Conservation (phyloP, 305 asterid species). For the Rubia balearica region DNA sequence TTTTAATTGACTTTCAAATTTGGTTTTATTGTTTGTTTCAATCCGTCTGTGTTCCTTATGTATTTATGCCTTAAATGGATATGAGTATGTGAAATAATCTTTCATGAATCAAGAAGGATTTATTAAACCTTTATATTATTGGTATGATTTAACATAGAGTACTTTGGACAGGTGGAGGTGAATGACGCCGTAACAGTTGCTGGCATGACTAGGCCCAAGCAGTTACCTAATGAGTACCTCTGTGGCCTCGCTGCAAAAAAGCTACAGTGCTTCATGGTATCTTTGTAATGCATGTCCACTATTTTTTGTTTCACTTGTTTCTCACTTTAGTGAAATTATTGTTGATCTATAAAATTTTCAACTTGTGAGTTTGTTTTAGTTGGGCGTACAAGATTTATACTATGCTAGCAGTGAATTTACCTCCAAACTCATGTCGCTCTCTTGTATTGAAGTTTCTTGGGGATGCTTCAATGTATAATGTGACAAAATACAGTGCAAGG, state of each 20-base stretch:
- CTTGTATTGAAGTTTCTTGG: constrained; percentile 83
- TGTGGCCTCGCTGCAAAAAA: constrained; percentile 95
- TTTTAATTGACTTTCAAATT: neutral
- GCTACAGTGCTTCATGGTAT: constrained; percentile 83
- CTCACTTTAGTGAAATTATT: neutral
- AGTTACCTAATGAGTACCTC: constrained; percentile 66
- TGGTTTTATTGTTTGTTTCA: too few relatives aligned
- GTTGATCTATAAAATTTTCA: neutral
- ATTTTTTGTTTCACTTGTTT: constrained; percentile 11
- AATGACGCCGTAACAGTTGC: constrained; percentile 94
- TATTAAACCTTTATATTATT: neutral
- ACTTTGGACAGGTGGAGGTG: constrained; percentile 62
- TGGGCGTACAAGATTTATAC: neutral
- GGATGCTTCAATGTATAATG: constrained; percentile 32
- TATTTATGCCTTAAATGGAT: neutral
- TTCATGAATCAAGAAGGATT: neutral
- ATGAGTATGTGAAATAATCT: neutral
- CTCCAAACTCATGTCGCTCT: constrained; percentile 61
- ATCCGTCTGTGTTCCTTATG: neutral
- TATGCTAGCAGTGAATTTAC: constrained; percentile 87
- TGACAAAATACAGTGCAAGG: constrained; percentile 28
- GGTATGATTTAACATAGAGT: constrained; percentile 13
- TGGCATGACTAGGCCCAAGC: constrained; percentile 92
- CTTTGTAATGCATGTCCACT: constrained; percentile 13
- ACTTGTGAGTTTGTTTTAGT: neutral